These are phyloP conservation scores for Pichia phayaonensis DNA, from an alignment of 805 yeast species.

Conservation along the genomic window DNA sequence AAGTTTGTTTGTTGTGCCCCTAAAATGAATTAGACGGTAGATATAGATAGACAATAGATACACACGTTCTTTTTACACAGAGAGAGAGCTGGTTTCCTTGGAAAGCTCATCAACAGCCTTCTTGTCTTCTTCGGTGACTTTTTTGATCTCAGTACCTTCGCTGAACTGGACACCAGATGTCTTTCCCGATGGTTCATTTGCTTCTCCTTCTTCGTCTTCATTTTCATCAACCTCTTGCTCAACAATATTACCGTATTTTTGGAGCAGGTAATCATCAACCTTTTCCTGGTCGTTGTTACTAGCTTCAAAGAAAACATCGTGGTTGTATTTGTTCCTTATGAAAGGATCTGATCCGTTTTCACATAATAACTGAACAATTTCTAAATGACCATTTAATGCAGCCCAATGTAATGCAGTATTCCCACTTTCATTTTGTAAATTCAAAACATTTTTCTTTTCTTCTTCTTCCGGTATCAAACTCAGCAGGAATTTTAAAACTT, in stretches of 20 bases:
- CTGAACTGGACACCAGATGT: slow-evolving; percentile 27
- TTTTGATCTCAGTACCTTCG: slow-evolving; percentile 46
- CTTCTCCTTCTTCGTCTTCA: slow-evolving; percentile 28
- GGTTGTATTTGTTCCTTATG: slow-evolving; percentile 62
- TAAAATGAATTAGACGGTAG: background rate
- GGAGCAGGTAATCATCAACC: slow-evolving; percentile 69
- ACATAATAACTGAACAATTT: slow-evolving; percentile 59
- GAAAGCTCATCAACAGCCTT: slow-evolving; percentile 31
- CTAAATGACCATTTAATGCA: slow-evolving; percentile 75
- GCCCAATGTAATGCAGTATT: slow-evolving; percentile 98
- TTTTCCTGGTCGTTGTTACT: slow-evolving; percentile 70
- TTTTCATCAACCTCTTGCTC: slow-evolving; percentile 41
- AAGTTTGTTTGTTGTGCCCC: background rate
- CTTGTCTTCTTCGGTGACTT: slow-evolving; percentile 38
- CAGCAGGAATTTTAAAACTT: slow-evolving; percentile 54
- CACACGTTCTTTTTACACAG: background rate
- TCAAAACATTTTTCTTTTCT: slow-evolving; percentile 37
- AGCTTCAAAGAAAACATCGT: slow-evolving; percentile 85
- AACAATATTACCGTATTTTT: slow-evolving; percentile 57
- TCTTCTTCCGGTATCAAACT: slow-evolving; percentile 38
- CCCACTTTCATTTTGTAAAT: slow-evolving; percentile 65
- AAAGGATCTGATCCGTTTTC: slow-evolving; percentile 81
- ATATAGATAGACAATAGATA: background rate
- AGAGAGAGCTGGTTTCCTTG: slow-evolving; percentile 24
- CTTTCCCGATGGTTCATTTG: slow-evolving; percentile 23